Evolutionary conservation across 805 yeast species (phyloP).

Genomic region (Wickerhamomyces chaumierensis): DNA sequence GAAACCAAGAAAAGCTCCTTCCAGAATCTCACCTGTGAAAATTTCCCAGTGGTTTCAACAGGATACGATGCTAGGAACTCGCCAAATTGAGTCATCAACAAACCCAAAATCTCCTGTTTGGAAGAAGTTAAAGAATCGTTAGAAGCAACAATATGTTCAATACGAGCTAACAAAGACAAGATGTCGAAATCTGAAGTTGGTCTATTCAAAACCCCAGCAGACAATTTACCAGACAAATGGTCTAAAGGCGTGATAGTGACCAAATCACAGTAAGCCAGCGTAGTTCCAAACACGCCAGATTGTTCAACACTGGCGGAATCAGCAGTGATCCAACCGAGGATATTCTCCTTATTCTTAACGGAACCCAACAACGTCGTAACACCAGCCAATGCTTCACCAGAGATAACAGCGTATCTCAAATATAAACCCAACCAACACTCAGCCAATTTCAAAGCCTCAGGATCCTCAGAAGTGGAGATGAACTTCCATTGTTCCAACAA

Average conservation of each 20-base stretch:
- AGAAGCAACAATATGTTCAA: conserved; percentile 20
- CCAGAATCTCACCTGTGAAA: conserved; percentile 21
- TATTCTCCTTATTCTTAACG: no score
- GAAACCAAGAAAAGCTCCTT: no score
- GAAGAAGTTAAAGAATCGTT: conserved; percentile 5
- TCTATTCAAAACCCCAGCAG: neutral
- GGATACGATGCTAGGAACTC: conserved; percentile 22
- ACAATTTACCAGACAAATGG: conserved; percentile 11
- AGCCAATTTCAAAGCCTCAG: conserved; percentile 14
- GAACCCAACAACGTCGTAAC: neutral
- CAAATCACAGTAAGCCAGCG: conserved; percentile 21
- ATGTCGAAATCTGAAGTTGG: conserved; percentile 38
- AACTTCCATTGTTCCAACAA: conserved; percentile 62
- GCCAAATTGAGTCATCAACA: conserved; percentile 33
- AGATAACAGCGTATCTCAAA: conserved; percentile 32
- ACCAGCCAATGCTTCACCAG: conserved; percentile 44
- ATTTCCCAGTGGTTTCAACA: conserved; percentile 4
- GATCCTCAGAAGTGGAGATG: conserved; percentile 23
- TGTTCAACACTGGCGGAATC: conserved; percentile 5
- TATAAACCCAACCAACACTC: conserved; percentile 41
- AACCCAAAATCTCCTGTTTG: conserved; percentile 23
- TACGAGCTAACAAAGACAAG: conserved; percentile 31
- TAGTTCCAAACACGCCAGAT: conserved; percentile 7
- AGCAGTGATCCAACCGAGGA: no score
- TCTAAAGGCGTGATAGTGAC: conserved; percentile 21